Conservation (phyloP, 495 filamentous ascomycete genomes). For the Tuber aestivum region DNA sequence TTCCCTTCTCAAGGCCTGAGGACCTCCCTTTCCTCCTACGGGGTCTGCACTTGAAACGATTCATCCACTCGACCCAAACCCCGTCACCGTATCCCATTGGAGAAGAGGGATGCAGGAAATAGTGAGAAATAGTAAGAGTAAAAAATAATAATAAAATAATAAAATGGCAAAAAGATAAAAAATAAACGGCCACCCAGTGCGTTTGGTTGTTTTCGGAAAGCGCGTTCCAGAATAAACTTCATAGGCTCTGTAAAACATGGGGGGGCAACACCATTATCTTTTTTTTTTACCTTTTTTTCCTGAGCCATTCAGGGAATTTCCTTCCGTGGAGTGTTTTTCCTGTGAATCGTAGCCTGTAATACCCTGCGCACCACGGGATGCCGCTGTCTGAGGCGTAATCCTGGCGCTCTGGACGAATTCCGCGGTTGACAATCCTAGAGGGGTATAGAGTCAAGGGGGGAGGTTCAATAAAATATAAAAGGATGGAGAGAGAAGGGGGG, state of each 20-base stretch:
- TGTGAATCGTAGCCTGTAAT: conserved; percentile 2
- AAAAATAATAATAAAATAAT: not conserved
- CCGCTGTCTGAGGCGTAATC: conserved; percentile 3
- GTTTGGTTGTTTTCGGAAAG: not conserved
- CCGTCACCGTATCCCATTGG: not conserved
- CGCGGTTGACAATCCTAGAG: not conserved
- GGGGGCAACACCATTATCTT: not conserved
- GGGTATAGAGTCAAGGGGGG: not conserved
- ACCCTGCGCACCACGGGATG: not conserved
- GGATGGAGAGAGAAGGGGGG: not conserved
- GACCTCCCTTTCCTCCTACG: not conserved
- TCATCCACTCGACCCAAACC: not conserved
- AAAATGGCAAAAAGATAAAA: not conserved
- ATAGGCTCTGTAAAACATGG: not conserved
- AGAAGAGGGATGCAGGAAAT: not conserved
- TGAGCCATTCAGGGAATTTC: conserved; percentile 2
- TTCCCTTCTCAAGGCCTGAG: not conserved
- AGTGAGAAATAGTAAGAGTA: not conserved
- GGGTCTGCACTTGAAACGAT: not conserved
- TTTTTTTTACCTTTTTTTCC: not conserved
- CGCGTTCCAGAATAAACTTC: conserved; percentile 4
- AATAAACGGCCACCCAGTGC: not conserved
- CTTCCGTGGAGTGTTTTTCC: not conserved
- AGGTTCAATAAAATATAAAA: not conserved
- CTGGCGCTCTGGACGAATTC: not conserved